Conservation (phyloP, 129 eudicot species). For the Helianthus tuberosus region DNA sequence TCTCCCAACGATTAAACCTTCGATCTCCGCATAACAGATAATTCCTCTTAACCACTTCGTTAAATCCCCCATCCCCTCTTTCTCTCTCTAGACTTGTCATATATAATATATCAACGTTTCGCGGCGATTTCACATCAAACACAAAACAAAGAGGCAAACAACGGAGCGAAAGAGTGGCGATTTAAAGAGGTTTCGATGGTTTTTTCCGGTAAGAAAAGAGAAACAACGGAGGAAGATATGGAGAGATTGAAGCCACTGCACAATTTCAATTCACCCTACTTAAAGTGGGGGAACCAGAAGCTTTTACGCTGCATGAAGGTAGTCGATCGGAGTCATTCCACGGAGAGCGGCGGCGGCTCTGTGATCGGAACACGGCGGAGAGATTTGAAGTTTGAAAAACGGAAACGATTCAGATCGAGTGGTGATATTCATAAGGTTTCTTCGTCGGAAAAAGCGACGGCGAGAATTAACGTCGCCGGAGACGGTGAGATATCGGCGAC, state of each 20-base stretch:
- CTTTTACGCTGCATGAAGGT: conserved; percentile 64
- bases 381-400: conserved; percentile 19
- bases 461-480: conserved; percentile 44
- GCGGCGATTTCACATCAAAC: conserved; percentile 41
- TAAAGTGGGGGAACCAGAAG: conserved; percentile 77
- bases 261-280: conserved; percentile 63
- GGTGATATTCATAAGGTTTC: conserved; percentile 16
- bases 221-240: conserved; percentile 33
- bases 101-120: conserved; percentile 2
- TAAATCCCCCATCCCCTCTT: conserved; percentile 23
- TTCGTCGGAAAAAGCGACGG: conserved; percentile 9
- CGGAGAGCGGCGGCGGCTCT: conserved; percentile 20
- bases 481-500: conserved; percentile 55
- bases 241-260: conserved; percentile 63
- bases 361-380: conserved; percentile 24
- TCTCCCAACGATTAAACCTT: no score
- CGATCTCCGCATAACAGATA: no score
- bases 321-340: conserved; percentile 29
- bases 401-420: conserved; percentile 22
- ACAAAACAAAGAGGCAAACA: not conserved
- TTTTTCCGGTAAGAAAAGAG: conserved; percentile 19
- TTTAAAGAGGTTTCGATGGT: conserved; percentile 14
- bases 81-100: conserved; percentile 2
- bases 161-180: not conserved
- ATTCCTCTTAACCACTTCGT: conserved; percentile 11